Base-by-base conservation (phyloP, 768 basidiomycete species). In the Pleurotus djamor region DNA sequence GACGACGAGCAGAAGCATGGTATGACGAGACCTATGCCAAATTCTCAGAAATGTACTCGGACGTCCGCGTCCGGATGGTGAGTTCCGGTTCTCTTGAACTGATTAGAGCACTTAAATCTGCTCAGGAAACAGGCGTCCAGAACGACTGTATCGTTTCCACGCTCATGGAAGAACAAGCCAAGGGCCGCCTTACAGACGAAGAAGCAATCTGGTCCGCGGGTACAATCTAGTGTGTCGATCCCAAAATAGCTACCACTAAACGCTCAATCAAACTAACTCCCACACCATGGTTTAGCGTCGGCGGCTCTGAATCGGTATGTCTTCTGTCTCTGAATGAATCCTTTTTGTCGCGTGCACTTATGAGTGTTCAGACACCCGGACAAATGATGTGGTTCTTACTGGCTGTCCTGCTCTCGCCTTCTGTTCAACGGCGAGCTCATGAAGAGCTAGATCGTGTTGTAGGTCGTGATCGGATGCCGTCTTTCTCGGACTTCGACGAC, bases 371-470 rank as follows among this genome's bases (percentile, higher is more conserved):
- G 7, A 16, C 45, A 6, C 5, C n/a, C n/a, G n/a, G 45, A 6
- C 45, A 47, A n/a, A 6, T 47, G 6, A 5, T 16, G 5, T 47
- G 45, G 45, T 76, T 80, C 59, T 55, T 80, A 34, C 69, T 77
- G 5, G 75, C 73, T 1, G 76, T 81, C 75, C 63, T 74, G 0
- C 66, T 68, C n/a, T 65, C 75, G 61, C 80, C 79, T 1, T 73
- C 77, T 2, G 69, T 69, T 0, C 74, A 75, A 63, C 61, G 57
- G 43, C 70, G 69, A 45, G 76, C 74, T 1, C 76, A 78, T 41
- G 66, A 64, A n/a, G 79, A 79, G 59, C 59, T 80, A 13, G 77
- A 79, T 44, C 47, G 60, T 0, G 71, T 77, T 6, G 57, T 80
- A 7, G 73, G 45, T 16, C 41, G 28, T n/a, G 68, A 68, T 8